A percentile compares a stretch with the other conserved stretches of the same genome.
phyloP scores from a whole-genome alignment of 192 early-diverging fungal genomes.

The Umbelopsis ramanniana region DNA sequence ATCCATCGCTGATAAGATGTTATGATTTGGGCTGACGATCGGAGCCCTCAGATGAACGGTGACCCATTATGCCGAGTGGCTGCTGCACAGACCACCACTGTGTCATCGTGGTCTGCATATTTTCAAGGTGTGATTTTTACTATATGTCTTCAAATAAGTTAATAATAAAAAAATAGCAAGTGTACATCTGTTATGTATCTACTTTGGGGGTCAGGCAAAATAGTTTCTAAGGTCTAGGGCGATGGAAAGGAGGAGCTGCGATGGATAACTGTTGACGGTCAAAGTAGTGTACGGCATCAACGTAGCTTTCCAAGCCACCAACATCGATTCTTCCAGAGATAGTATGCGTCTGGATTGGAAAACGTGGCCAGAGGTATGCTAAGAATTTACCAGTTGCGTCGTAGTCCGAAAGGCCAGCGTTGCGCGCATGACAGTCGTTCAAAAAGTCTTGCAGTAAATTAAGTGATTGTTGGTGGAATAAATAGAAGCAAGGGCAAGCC shows the following conservation, averaged over 20 bases:
- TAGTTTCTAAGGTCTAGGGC: not conserved
- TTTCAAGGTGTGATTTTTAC: too few relatives aligned
- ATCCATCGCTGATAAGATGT: slow-evolving; percentile 9
- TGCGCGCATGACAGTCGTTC: slow-evolving; percentile 33
- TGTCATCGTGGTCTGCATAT: too few relatives aligned
- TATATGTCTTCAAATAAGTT: too few relatives aligned
- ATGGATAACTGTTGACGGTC: not conserved
- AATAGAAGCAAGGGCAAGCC: slow-evolving; percentile 70
- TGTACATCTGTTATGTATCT: not conserved
- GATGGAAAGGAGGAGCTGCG: not conserved
- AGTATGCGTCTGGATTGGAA: slow-evolving; percentile 40
- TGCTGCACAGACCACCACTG: too few relatives aligned
- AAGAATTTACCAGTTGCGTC: slow-evolving; percentile 64
- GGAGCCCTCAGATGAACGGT: too few relatives aligned
- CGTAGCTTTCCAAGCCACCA: slow-evolving; percentile 59
- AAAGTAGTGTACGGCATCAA: slow-evolving; percentile 55
- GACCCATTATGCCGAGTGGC: too few relatives aligned
- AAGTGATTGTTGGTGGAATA: slow-evolving; percentile 38
- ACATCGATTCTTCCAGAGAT: slow-evolving; percentile 66
- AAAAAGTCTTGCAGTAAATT: slow-evolving; percentile 48
- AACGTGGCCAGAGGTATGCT: slow-evolving; percentile 46
- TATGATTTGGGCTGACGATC: not conserved
- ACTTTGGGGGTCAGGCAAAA: not conserved
- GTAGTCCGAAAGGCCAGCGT: slow-evolving; percentile 42
- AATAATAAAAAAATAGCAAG: too few relatives aligned